Evolutionary conservation across 2,329 filamentous ascomycete genomes (phyloP), one percentile per base, ranked within the genome.

Genomic region (Geosmithia morbida): DNA sequence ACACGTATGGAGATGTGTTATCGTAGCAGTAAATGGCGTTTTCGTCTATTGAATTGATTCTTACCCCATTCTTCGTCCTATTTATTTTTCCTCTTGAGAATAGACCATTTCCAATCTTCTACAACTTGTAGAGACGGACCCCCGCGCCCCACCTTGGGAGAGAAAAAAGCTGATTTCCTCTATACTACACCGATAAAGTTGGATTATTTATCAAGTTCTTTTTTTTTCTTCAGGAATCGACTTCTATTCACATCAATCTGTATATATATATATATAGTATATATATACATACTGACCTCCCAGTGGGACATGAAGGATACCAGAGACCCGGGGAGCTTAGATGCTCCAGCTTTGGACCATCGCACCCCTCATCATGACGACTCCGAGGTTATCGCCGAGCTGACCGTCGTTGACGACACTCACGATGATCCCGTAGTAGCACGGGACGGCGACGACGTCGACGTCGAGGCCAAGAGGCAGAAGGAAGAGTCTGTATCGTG

Each of bases 401-500:
- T 37, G 33, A 7, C 33, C 33, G 33, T 37, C 33, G 33, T 16
- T 11, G 33, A 37, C 14, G 33, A 37, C 33, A 16, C 33, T 13
- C 33, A 11, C 33, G 33, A 37, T 37, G 33, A 37, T 11, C 33
- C 33, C 6, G 33, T 37, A 16, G 11, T 3, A 16, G n/a, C n/a
- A n/a, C n/a, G n/a, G n/a, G 6, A 37, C 10, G 11, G 13, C 14
- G 14, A 13, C 14, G 11, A 37, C 13, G 14, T 7, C 14, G 33
- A 37, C 11, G 14, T 16, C 33, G 33, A 37, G 33, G 33, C 33
- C 33, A 37, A 37, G 33, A 37, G 33, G 14, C 14, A 16, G 11
- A 22, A 20, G 3, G 11, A 40, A 8, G 41, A 45, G 26, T 50
- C 56, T 1, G 55, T 61, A 7, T 45, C 58, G 26, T 92, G 85